phyloP scores from a whole-genome alignment of 2,329 filamentous ascomycete genomes.

The Colletotrichum paranaense region DNA sequence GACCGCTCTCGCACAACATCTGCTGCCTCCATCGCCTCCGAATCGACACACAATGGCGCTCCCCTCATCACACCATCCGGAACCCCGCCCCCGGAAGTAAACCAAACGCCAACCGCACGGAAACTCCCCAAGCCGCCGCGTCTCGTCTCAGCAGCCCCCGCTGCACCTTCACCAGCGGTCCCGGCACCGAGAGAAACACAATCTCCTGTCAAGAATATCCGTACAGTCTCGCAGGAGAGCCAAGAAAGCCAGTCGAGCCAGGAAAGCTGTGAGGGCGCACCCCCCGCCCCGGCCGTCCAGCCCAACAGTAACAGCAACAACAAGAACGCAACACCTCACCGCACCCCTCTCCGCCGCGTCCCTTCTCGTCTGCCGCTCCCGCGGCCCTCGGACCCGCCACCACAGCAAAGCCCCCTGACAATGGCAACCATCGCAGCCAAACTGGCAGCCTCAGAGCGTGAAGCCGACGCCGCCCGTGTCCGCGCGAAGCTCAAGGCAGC shows the following conservation, averaged over 20 bases:
- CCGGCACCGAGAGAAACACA: not conserved
- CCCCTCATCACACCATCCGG: slow-evolving; percentile 34
- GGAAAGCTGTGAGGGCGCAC: slow-evolving; percentile 39
- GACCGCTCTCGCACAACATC: slow-evolving; percentile 33
- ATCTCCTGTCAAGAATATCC: slow-evolving; percentile 3
- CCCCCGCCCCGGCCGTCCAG: slow-evolving; percentile 35
- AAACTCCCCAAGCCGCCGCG: slow-evolving; percentile 27
- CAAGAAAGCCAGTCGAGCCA: slow-evolving; percentile 12
- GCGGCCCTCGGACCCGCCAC: slow-evolving; percentile 49
- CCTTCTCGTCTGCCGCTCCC: slow-evolving; percentile 49
- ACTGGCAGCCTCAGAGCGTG: slow-evolving; percentile 71
- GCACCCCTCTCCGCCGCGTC: slow-evolving; percentile 39
- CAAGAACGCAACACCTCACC: slow-evolving; percentile 22
- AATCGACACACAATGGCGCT: slow-evolving; percentile 41
- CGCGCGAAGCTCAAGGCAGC: slow-evolving; percentile 71
- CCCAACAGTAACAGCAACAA: slow-evolving; percentile 12
- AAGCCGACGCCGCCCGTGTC: slow-evolving; percentile 72
- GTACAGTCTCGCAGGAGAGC: slow-evolving; percentile 29
- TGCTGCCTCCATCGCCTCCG: slow-evolving; percentile 36
- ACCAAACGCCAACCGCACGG: slow-evolving; percentile 21
- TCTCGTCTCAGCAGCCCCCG: slow-evolving; percentile 17
- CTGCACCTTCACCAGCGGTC: not conserved
- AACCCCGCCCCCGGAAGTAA: slow-evolving; percentile 12
- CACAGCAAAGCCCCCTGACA: slow-evolving; percentile 67
- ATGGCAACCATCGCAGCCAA: slow-evolving; percentile 73